phyloP scores from a whole-genome alignment of 768 basidiomycete genomes.

The Leccinum aurantiacum region DNA sequence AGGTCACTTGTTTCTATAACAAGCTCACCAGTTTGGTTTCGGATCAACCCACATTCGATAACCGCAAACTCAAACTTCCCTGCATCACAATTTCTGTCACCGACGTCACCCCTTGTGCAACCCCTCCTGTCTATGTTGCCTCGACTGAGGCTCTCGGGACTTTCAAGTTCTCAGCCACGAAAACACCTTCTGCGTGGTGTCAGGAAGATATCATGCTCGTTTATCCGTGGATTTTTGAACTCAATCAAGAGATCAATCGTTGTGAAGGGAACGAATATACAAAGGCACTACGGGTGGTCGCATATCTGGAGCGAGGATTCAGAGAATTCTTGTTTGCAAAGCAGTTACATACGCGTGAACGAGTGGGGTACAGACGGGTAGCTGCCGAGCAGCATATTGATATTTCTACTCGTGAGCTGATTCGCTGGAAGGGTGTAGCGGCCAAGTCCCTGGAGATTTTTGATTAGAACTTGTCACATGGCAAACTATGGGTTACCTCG shows the following conservation, averaged over 20 bases:
- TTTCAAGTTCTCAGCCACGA: neutral
- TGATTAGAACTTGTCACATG: too few relatives aligned
- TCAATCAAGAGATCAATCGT: neutral
- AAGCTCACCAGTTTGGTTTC: neutral
- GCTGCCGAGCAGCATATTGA: too few relatives aligned
- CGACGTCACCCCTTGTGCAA: neutral
- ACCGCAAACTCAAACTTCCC: slow-evolving; percentile 10
- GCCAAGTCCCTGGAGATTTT: too few relatives aligned
- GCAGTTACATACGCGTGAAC: too few relatives aligned
- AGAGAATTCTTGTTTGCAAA: too few relatives aligned
- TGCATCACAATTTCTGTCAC: slow-evolving; percentile 13
- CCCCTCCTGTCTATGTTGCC: neutral
- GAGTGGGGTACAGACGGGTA: too few relatives aligned
- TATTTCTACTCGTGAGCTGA: too few relatives aligned
- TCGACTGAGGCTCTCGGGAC: slow-evolving; percentile 5
- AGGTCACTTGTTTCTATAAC: neutral
- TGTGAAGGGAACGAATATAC: too few relatives aligned
- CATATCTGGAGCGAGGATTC: too few relatives aligned
- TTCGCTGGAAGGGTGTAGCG: too few relatives aligned
- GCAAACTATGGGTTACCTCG: too few relatives aligned
- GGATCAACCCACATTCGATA: neutral
- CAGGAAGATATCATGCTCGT: slow-evolving; percentile 5
- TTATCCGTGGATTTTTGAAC: slow-evolving; percentile 13
- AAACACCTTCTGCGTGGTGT: neutral
- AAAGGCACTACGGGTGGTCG: too few relatives aligned